Evolutionary conservation across 495 filamentous ascomycete species (phyloP), one percentile per base, ranked within the genome.

Genomic region (Penicillium subrubescens): DNA sequence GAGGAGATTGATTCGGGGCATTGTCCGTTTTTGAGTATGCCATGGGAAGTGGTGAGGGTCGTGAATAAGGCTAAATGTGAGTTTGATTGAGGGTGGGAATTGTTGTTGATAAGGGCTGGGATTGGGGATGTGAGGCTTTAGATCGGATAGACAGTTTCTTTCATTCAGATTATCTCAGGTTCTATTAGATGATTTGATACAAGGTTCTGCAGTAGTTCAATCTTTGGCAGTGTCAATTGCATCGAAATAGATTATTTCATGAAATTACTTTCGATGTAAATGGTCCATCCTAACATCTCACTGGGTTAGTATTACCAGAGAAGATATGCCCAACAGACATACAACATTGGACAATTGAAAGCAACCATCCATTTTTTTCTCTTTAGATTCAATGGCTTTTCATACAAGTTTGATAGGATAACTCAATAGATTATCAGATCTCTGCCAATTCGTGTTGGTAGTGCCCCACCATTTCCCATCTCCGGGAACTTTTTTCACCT

Each of bases 401-500:
- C 1, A 4, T 41, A 5, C 5, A 17, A 2, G 0, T 41, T 17
- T 5, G 37, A 17, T 14, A 17, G 12, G 17, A 5, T 6, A 39
- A 27, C 25, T 17, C 0, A 17, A 41, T 48, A 1, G 23, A 12
- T 23, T 48, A 23, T 23, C 25, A 52, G 25, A n/a, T 31, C 25
- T 52, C 25, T 8, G 10, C 53, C 4, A 17, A 19, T 21, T 34
- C 31, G 34, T n/a, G 27, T 34, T 11, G 25, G 57, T 41, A 41
- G 17, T 29, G 44, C 57, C 27, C 23, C 27, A 29, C 37, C 25
- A 48, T 37, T 43, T 34, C 8, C 5, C 31, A 33, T 33, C 31
- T 7, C 57, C 57, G 37, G 43, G 48, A 50, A 43, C 48, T 59
- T 59, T 59, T 39, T 25, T 23, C 19, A 46, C 44, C 48, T 33